Percentiles rank a stretch among this genome's conserved stretches.
phyloP scores from a whole-genome alignment of 148 eudicot genomes.

The Fagopyrum tataricum region DNA sequence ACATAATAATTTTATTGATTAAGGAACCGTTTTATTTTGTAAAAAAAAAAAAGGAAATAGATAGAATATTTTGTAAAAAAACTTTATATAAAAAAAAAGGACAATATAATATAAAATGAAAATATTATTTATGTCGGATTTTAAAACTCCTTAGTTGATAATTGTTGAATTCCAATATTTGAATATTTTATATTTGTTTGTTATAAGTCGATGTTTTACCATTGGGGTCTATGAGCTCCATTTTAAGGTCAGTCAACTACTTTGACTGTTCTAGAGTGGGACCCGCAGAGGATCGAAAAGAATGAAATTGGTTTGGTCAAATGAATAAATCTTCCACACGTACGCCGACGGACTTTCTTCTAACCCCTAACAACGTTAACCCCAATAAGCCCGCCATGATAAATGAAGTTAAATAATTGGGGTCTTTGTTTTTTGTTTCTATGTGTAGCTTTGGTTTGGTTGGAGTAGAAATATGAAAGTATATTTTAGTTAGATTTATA shows the following conservation, averaged over 20 bases:
- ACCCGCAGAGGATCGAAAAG: not conserved
- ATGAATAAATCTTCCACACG: conserved; percentile 5
- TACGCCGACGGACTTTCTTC: not conserved
- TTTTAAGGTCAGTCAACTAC: not conserved
- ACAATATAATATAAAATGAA: not conserved
- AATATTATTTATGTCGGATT: not conserved
- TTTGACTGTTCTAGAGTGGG: not conserved
- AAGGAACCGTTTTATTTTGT: too few relatives aligned
- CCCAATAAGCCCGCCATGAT: too few relatives aligned
- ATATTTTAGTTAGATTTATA: too few relatives aligned
- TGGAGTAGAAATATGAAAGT: too few relatives aligned
- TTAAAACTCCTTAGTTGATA: not conserved
- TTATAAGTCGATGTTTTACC: not conserved
- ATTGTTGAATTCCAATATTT: conserved; percentile 1
- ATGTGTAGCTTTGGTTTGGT: too few relatives aligned
- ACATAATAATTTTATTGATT: too few relatives aligned
- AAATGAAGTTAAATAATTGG: too few relatives aligned
- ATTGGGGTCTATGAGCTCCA: not conserved
- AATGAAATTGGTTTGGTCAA: not conserved
- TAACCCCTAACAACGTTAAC: not conserved
- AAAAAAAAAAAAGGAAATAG: not conserved
- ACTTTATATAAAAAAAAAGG: not conserved
- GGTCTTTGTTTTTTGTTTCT: too few relatives aligned
- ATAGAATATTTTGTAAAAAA: not conserved
- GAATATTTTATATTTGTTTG: not conserved